Evolutionary conservation across 305 asterid genomes (phyloP), one percentile per base, ranked within the genome.

Genomic region (Stenogyne calaminthoides): DNA sequence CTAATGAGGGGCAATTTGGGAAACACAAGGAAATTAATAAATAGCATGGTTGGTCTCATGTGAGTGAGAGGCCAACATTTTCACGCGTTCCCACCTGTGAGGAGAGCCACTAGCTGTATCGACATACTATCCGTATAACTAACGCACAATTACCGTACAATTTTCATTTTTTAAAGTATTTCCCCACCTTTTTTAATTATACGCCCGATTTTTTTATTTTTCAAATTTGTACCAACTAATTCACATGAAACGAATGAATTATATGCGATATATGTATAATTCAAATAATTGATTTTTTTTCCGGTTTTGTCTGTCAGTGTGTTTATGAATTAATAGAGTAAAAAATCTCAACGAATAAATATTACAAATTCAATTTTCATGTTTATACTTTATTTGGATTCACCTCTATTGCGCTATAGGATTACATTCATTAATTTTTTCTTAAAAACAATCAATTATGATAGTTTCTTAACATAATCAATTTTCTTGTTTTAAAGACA

Each of bases 71-170:
- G 66, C 77, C 66, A 76, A 71, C 79, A 65, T 59, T 57, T 74
- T 64, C 71, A 71, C 77, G 76, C 76, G 80, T 79, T 84, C 88
- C 80, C 84, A 78, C 84, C 84, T 80, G 84, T 73, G 70, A 75
- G 88, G 85, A 84, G 65, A 78, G 77, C 68, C 83, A 66, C 70
- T 54, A 56, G 51, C 29, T 37, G 49, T 37, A 60, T 42, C 75
- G 39, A 81, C 77, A 74, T 22, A 29, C 61, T 34, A 64, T 75
- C 86, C 86, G 86, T 79, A 79, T 84, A 15, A 37, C 76, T 65
- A 62, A 58, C 69, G 60, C 72, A 69, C 57, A 27, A 66, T 63
- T 80, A 76, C 80, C 84, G 85, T 85, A 80, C 89, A 11, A 61
- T 78, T 64, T 52, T 11, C 60, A 1, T 5, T 0, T 8, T 2